Evolutionary conservation across 2,329 filamentous ascomycete species (phyloP).

Genomic region (Exophiala dermatitidis): DNA sequence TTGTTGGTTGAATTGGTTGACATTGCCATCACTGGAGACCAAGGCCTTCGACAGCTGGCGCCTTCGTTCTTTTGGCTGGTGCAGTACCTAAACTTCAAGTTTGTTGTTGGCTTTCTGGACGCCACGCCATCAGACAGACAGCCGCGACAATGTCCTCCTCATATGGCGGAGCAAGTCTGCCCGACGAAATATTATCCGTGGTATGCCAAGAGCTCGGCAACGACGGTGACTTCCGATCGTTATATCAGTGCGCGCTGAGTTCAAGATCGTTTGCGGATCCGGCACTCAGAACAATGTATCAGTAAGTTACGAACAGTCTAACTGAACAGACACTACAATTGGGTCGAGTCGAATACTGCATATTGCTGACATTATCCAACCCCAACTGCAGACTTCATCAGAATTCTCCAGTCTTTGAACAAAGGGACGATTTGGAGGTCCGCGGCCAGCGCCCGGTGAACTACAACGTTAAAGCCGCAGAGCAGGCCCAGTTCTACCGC

Average conservation of each 20-base stretch:
- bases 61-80: too few relatives aligned
- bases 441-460: slow-evolving; percentile 12
- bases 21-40: too few relatives aligned
- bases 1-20: too few relatives aligned
- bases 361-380: neutral
- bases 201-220: slow-evolving; percentile 54
- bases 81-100: too few relatives aligned
- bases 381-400: slow-evolving; percentile 17
- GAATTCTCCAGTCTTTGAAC: slow-evolving; percentile 23
- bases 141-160: slow-evolving; percentile 8
- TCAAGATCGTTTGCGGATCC: slow-evolving; percentile 51
- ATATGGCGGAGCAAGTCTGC: slow-evolving; percentile 13
- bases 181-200: slow-evolving; percentile 26
- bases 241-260: slow-evolving; percentile 53
- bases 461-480: slow-evolving; percentile 27
- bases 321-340: neutral
- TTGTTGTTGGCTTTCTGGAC: too few relatives aligned
- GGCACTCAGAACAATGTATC: slow-evolving; percentile 57
- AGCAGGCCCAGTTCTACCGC: slow-evolving; percentile 43
- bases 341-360: too few relatives aligned
- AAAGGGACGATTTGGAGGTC: slow-evolving; percentile 25
- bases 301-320: slow-evolving; percentile 39
- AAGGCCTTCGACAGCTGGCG: too few relatives aligned
- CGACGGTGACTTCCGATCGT: slow-evolving; percentile 51
- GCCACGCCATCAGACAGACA: too few relatives aligned